A percentile compares a stretch with the other conserved stretches of the same genome.
These are phyloP conservation scores for Nicotiana knightiana DNA, from an alignment of 257 asterid species.

Conservation along the genomic window DNA sequence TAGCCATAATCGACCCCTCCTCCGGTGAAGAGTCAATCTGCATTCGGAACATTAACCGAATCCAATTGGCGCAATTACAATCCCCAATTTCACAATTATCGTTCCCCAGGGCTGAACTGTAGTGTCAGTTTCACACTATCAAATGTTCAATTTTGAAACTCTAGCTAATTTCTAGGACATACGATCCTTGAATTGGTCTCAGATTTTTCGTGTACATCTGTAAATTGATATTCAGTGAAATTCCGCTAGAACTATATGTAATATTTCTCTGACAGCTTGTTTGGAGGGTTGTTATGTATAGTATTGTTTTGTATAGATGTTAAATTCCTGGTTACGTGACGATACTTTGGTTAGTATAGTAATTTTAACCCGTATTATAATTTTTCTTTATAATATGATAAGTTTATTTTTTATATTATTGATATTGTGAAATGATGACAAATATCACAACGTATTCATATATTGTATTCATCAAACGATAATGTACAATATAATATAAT, in stretches of 20 bases:
- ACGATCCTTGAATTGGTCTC: not conserved
- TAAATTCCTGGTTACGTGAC: too few species aligned
- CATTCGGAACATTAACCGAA: conserved; percentile 47
- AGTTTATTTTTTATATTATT: too few species aligned
- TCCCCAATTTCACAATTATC: not conserved
- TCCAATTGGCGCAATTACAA: conserved; percentile 46
- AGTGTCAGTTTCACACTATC: not conserved
- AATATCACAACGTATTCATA: too few species aligned
- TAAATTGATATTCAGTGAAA: not conserved
- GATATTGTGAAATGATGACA: too few species aligned
- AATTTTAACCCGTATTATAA: too few species aligned
- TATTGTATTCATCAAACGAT: too few species aligned
- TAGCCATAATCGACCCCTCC: conserved; percentile 6
- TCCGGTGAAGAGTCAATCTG: conserved; percentile 59
- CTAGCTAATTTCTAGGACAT: not conserved
- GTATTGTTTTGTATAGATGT: too few species aligned
- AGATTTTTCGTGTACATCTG: not conserved
- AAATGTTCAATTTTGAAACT: not conserved
- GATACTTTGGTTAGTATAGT: too few species aligned
- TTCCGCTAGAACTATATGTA: not conserved
- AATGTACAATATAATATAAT: too few species aligned
- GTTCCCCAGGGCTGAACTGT: not conserved
- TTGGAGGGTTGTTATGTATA: too few species aligned
- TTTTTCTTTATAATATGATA: too few species aligned
- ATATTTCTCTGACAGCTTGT: not conserved